Evolutionary conservation across 257 asterid species (phyloP).

Genomic region (Schizonepeta tenuifolia): DNA sequence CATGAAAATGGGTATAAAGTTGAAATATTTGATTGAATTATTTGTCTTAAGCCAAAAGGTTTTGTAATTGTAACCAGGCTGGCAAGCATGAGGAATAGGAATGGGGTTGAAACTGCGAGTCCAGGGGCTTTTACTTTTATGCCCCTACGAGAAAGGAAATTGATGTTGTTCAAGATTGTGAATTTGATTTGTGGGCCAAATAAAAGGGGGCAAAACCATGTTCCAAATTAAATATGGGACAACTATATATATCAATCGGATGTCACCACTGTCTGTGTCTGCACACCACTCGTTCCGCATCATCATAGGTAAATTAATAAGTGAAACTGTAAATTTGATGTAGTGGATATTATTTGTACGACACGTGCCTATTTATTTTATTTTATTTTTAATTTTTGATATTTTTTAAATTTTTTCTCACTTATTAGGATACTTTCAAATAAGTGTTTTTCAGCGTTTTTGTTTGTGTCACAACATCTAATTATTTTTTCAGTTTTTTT

Average conservation of each 20-base stretch:
- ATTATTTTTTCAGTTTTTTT: too few species aligned
- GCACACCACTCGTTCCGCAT: neutral
- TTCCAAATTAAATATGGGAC: slow-evolving; percentile 9
- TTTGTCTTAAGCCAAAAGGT: slow-evolving; percentile 19
- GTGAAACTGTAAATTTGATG: too few species aligned
- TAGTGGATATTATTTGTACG: too few species aligned
- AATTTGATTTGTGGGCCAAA: slow-evolving; percentile 33
- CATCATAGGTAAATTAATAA: neutral
- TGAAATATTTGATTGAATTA: slow-evolving; percentile 32
- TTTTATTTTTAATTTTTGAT: too few species aligned
- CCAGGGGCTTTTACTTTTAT: neutral
- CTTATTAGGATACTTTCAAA: too few species aligned
- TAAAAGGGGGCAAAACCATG: slow-evolving; percentile 30
- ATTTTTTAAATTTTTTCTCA: too few species aligned
- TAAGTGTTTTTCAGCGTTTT: too few species aligned
- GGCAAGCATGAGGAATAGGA: slow-evolving; percentile 28
- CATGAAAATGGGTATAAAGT: slow-evolving; percentile 17
- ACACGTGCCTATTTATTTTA: too few species aligned
- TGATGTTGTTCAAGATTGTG: neutral
- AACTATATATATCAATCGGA: slow-evolving; percentile 5
- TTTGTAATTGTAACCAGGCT: slow-evolving; percentile 14
- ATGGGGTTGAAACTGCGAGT: neutral
- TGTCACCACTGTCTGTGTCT: neutral
- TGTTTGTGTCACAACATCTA: too few species aligned
- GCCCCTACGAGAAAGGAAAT: neutral